Evolutionary conservation across 2,329 filamentous ascomycete genomes (phyloP).

Genomic region (Bipolaris zeicola): DNA sequence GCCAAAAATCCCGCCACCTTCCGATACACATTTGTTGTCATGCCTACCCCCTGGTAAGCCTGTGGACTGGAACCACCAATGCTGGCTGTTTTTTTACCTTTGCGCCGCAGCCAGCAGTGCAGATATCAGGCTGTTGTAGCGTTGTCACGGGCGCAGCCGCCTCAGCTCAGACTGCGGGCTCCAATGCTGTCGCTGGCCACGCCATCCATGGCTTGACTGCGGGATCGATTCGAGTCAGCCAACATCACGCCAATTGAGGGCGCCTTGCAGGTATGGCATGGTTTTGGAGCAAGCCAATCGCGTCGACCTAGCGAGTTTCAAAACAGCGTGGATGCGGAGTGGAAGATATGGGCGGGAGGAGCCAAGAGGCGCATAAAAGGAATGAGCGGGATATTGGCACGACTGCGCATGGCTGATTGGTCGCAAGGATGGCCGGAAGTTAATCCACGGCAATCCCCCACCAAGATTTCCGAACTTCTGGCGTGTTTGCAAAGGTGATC

Average conservation of each 20-base stretch:
- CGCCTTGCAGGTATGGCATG: background rate
- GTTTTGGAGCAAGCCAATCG: background rate
- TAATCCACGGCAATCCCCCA: background rate
- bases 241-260: too few relatives aligned
- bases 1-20: background rate
- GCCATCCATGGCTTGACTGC: background rate
- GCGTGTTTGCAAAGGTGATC: constrained; percentile 1
- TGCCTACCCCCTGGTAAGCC: background rate
- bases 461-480: background rate
- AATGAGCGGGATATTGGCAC: background rate
- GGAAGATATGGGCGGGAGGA: background rate
- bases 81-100: background rate
- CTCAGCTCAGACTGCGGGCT: background rate
- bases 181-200: background rate
- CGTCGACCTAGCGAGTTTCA: background rate
- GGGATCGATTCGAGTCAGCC: background rate
- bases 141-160: background rate
- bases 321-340: background rate
- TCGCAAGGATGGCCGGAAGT: background rate
- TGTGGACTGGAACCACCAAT: background rate
- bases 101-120: background rate
- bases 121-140: background rate
- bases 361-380: constrained; percentile 1
- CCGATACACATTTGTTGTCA: background rate
- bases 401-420: background rate